Evolutionary conservation across 1,284 basidiomycete genomes (phyloP).

Genomic region (Rhizoctonia solani): DNA sequence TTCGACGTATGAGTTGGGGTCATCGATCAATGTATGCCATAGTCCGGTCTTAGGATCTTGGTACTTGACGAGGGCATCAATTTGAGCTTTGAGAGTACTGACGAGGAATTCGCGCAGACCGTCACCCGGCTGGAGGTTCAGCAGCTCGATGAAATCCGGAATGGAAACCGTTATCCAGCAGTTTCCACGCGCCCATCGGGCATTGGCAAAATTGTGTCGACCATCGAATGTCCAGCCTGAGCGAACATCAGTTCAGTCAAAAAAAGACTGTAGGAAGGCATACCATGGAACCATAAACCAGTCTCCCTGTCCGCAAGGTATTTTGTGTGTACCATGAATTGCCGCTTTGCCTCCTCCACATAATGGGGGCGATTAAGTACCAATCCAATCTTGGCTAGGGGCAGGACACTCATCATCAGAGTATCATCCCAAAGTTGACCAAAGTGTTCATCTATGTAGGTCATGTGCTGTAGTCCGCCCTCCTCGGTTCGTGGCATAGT

Average conservation of each 20-base stretch:
- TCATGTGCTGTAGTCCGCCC: constrained; percentile 65
- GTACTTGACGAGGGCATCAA: constrained; percentile 56
- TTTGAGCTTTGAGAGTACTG: constrained; percentile 55
- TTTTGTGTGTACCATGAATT: constrained; percentile 60
- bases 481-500: constrained; percentile 62
- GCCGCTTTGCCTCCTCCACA: constrained; percentile 64
- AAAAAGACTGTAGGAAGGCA: constrained; percentile 41
- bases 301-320: constrained; percentile 57
- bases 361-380: constrained; percentile 59
- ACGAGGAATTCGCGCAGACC: constrained; percentile 55
- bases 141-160: constrained; percentile 63
- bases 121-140: constrained; percentile 51
- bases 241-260: constrained; percentile 41
- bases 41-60: constrained; percentile 58
- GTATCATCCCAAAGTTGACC: constrained; percentile 71
- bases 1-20: constrained; percentile 62
- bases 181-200: constrained; percentile 66
- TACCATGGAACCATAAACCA: constrained; percentile 61
- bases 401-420: constrained; percentile 66
- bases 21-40: constrained; percentile 67
- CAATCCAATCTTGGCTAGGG: constrained; percentile 64
- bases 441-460: constrained; percentile 57
- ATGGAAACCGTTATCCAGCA: constrained; percentile 68
- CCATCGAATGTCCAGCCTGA: constrained; percentile 57
- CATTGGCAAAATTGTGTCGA: constrained; percentile 57